phyloP scores from a whole-genome alignment of 2,329 filamentous ascomycete genomes.

The Simplicillium aogashimaense region DNA sequence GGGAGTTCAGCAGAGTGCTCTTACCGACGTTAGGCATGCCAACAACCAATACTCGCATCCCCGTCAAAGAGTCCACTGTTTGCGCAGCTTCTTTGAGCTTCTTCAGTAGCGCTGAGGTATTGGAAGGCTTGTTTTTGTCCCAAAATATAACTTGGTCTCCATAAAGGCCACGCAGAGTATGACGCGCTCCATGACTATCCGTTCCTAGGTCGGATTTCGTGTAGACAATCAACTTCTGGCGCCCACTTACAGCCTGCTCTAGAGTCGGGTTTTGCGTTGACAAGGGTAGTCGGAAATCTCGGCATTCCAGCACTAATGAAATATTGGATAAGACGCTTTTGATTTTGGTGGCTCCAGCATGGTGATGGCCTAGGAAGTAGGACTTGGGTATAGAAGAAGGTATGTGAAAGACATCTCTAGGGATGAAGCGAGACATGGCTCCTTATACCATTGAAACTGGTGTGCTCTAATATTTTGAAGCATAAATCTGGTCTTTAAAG shows the following conservation, averaged over 20 bases:
- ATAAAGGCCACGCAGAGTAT: conserved; percentile 21
- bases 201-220: conserved; percentile 74
- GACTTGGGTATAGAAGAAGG: conserved; percentile 71
- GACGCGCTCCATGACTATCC: conserved; percentile 18
- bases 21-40: conserved; percentile 99
- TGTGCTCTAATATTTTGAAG: no score
- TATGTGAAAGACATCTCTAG: conserved; percentile 62
- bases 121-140: conserved; percentile 21
- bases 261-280: conserved; percentile 87
- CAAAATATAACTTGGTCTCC: conserved; percentile 32
- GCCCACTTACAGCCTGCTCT: conserved; percentile 64
- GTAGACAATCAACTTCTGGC: conserved; percentile 74
- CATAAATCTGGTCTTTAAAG: no score
- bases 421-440: conserved; percentile 47
- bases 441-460: neutral
- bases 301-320: conserved; percentile 85
- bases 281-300: conserved; percentile 83
- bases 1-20: conserved; percentile 81
- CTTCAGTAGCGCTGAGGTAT: conserved; percentile 28
- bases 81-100: conserved; percentile 21
- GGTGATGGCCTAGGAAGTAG: conserved; percentile 93
- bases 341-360: conserved; percentile 72
- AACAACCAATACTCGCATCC: conserved; percentile 77
- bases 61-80: conserved; percentile 52
- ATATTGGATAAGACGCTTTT: conserved; percentile 69